Evolutionary conservation across 257 asterid species (phyloP).

Genomic region (Solanum tarapatanum): DNA sequence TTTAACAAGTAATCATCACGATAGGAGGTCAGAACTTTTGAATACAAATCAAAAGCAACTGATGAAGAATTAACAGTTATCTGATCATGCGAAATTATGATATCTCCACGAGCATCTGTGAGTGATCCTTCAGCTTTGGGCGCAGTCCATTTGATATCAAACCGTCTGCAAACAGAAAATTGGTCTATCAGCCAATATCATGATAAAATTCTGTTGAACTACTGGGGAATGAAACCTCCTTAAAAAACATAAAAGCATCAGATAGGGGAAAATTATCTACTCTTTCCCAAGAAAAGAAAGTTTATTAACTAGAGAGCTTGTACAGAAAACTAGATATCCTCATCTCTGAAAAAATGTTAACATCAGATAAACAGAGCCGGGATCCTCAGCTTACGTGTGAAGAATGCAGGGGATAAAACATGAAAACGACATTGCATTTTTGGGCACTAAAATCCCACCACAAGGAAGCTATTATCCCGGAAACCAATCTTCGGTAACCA

Average conservation of each 20-base stretch:
- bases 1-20: constrained; percentile 39
- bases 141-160: constrained; percentile 98
- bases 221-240: neutral
- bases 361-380: neutral
- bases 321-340: neutral
- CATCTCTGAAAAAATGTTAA: neutral
- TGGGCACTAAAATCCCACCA: neutral
- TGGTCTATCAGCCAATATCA: constrained; percentile 7
- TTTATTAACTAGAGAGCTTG: neutral
- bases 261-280: neutral
- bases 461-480: neutral
- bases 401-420: neutral
- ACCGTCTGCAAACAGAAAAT: constrained; percentile 47
- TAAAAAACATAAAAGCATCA: neutral
- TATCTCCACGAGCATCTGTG: constrained; percentile 98
- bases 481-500: neutral
- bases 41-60: constrained; percentile 79
- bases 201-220: neutral
- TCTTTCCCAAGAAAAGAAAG: neutral
- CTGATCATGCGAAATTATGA: constrained; percentile 82
- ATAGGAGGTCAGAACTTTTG: constrained; percentile 74
- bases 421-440: neutral
- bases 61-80: constrained; percentile 85
- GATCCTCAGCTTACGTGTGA: neutral
- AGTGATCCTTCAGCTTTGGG: constrained; percentile 97